Percentiles rank a stretch among this genome's conserved stretches.
Evolutionary conservation across 2,329 filamentous ascomycete genomes (phyloP).

Genomic region (Pestalotiopsis sp.): DNA sequence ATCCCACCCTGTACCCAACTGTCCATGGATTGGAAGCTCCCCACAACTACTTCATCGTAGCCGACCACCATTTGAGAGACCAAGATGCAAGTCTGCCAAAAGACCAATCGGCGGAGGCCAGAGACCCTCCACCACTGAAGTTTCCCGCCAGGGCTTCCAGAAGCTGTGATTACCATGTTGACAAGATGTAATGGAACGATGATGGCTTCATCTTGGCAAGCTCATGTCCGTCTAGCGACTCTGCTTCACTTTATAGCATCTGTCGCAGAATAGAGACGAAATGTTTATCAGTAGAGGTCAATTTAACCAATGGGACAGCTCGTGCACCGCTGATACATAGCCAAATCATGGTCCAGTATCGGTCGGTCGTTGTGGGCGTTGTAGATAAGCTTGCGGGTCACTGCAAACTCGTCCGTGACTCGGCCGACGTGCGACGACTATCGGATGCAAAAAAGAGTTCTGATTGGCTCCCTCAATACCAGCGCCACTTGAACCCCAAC

Average conservation of each 20-base stretch:
- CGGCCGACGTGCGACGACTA: background rate
- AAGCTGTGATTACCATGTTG: background rate
- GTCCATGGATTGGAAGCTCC: background rate
- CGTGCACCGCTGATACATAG: background rate
- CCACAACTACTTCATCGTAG: background rate
- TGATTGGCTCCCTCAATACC: background rate
- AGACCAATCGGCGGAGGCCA: background rate
- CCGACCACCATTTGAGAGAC: background rate
- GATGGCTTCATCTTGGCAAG: background rate
- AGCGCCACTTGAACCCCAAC: background rate
- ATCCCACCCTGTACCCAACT: background rate
- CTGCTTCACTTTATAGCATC: background rate
- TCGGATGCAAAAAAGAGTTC: background rate
- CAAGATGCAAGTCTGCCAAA: background rate
- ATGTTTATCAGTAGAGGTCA: background rate
- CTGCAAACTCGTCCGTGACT: background rate
- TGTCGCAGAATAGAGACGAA: background rate
- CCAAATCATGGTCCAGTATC: background rate
- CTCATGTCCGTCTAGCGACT: background rate
- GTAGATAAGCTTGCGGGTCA: background rate
- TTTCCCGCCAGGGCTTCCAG: background rate
- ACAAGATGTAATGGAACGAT: background rate
- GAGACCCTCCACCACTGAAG: background rate
- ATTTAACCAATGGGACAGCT: background rate
- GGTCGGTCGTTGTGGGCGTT: background rate